Percentiles rank a stretch among this genome's conserved stretches.
Conservation (phyloP, 345 rosid species). For the Lumnitzera racemosa region DNA sequence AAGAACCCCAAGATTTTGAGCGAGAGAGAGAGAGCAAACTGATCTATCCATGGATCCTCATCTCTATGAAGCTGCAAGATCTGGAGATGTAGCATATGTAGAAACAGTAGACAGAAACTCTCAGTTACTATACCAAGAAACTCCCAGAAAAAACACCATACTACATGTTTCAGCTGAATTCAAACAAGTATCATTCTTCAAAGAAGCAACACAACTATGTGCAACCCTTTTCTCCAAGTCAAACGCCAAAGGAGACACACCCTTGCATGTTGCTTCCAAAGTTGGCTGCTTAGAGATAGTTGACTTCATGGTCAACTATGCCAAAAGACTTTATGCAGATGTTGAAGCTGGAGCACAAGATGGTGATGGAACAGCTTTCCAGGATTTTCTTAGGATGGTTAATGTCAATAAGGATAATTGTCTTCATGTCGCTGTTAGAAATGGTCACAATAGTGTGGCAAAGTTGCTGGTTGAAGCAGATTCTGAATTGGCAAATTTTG, state of each 20-base stretch:
- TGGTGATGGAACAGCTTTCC: neutral
- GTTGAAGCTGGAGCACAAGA: conserved; percentile 7
- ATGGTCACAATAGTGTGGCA: conserved; percentile 5
- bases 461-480: conserved; percentile 8
- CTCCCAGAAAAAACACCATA: conserved; percentile 15
- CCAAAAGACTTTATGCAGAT: conserved; percentile 2
- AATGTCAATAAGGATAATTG: conserved; percentile 8
- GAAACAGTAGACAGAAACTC: neutral
- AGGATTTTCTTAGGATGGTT: conserved; percentile 11
- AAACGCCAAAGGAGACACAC: conserved; percentile 18
- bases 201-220: conserved; percentile 7
- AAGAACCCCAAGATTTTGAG: too few relatives aligned
- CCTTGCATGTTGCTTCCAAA: conserved; percentile 17
- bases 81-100: conserved; percentile 10
- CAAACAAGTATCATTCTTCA: conserved; percentile 3
- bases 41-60: conserved; percentile 12
- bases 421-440: conserved; percentile 13
- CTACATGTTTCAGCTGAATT: conserved; percentile 22
- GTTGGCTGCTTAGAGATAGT: conserved; percentile 12
- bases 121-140: conserved; percentile 3
- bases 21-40: too few relatives aligned
- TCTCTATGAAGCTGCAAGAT: conserved; percentile 17
- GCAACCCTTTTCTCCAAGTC: conserved; percentile 7
- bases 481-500: conserved; percentile 3
- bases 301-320: conserved; percentile 8